Percentiles rank a stretch among this genome's conserved stretches.
Conservation (phyloP, 306 rosid species). For the Malus domestica region ASM211411v1 NC_041793.1:15504001-15504500, state of each 20-base stretch:
- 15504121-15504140: slow-evolving; percentile 60
- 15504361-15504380: neutral
- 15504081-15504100: slow-evolving; percentile 41
- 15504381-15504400: neutral
- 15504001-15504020: slow-evolving; percentile 37
- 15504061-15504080: slow-evolving; percentile 60
- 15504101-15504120: slow-evolving; percentile 70
- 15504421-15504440: neutral
- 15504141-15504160: slow-evolving; percentile 61
- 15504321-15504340: neutral
- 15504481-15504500: neutral
- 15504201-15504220: neutral
- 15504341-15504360: neutral
- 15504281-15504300: neutral
- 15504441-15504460: neutral
- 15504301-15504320: neutral
- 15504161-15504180: slow-evolving; percentile 90
- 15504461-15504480: neutral
- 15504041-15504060: slow-evolving; percentile 79
- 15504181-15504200: slow-evolving; percentile 86
- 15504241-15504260: neutral
- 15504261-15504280: neutral
- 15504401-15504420: neutral
- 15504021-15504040: slow-evolving; percentile 67
- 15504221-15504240: neutral